Conservation (phyloP, 2,329 filamentous ascomycete species). For the Pseudomassariella vexata region DNA sequence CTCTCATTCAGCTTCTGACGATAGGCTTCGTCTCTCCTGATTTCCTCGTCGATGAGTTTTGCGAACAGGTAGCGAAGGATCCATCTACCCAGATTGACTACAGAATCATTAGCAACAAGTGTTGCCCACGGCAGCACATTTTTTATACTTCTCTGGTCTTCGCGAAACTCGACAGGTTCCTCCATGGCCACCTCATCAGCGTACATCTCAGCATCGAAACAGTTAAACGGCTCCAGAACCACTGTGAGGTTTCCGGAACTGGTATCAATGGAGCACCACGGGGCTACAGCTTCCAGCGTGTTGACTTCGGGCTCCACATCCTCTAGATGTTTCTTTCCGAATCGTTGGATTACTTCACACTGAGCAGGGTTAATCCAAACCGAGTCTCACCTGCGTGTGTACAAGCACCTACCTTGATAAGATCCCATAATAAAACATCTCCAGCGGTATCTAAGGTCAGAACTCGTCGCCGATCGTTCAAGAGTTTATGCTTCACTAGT, state of each 20-base stretch:
- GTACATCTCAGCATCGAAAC: constrained; percentile 96
- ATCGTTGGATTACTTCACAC: constrained; percentile 85
- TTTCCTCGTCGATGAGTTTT: constrained; percentile 83
- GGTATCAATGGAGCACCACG: constrained; percentile 94
- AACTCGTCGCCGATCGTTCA: constrained; percentile 86
- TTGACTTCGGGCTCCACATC: constrained; percentile 86
- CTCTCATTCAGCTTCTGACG: constrained; percentile 63
- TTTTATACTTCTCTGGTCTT: constrained; percentile 82
- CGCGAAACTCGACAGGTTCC: constrained; percentile 73
- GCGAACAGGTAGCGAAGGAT: constrained; percentile 88
- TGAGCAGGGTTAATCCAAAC: constrained; percentile 28
- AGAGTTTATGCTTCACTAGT: constrained; percentile 82
- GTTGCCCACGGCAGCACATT: background rate
- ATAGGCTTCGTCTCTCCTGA: constrained; percentile 70
- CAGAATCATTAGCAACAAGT: constrained; percentile 10
- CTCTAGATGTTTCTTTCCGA: constrained; percentile 88
- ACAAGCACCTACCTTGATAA: constrained; percentile 62
- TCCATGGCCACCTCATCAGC: constrained; percentile 78
- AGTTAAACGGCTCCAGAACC: constrained; percentile 87
- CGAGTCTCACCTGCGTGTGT: background rate
- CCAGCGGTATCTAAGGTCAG: constrained; percentile 91
- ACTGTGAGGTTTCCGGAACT: constrained; percentile 89
- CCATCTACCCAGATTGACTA: constrained; percentile 96
- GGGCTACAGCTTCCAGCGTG: constrained; percentile 80
- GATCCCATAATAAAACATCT: constrained; percentile 91